A percentile compares a stretch with the other conserved stretches of the same genome.
These are phyloP conservation scores for Macroventuria anomochaeta DNA, from an alignment of 2,329 filamentous ascomycete species.

Conservation along the genomic window DNA sequence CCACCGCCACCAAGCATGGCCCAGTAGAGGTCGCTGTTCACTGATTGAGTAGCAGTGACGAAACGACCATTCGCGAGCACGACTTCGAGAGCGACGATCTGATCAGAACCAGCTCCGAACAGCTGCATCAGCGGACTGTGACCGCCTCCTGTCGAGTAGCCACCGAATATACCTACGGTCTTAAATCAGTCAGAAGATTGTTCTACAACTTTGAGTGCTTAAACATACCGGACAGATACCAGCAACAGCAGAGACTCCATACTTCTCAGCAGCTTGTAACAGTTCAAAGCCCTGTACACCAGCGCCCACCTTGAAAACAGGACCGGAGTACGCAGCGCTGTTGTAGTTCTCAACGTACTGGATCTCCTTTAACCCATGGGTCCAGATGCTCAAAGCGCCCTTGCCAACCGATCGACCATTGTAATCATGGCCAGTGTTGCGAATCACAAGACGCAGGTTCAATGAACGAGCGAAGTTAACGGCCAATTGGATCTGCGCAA, in stretches of 20 bases:
- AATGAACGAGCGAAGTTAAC: constrained; percentile 41
- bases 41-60: constrained; percentile 31
- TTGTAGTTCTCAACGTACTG: constrained; percentile 36
- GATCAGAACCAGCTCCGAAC: constrained; percentile 49
- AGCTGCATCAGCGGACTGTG: constrained; percentile 60
- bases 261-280: constrained; percentile 37
- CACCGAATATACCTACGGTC: constrained; percentile 59
- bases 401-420: constrained; percentile 38
- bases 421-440: constrained; percentile 44
- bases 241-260: constrained; percentile 35
- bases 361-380: constrained; percentile 40
- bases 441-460: constrained; percentile 43
- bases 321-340: constrained; percentile 34
- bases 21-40: constrained; percentile 49
- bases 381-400: constrained; percentile 40
- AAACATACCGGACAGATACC: constrained; percentile 46
- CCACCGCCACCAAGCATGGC: constrained; percentile 49
- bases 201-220: too few relatives aligned
- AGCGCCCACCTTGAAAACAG: constrained; percentile 41
- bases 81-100: constrained; percentile 47
- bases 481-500: constrained; percentile 43
- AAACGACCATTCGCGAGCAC: constrained; percentile 38
- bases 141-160: constrained; percentile 57
- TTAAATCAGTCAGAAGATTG: not conserved
- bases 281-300: constrained; percentile 44